A percentile compares a stretch with the other conserved stretches of the same genome.
Conservation (phyloP, 2,329 filamentous ascomycete genomes). For the Cylindrodendrum hubeiense region DNA sequence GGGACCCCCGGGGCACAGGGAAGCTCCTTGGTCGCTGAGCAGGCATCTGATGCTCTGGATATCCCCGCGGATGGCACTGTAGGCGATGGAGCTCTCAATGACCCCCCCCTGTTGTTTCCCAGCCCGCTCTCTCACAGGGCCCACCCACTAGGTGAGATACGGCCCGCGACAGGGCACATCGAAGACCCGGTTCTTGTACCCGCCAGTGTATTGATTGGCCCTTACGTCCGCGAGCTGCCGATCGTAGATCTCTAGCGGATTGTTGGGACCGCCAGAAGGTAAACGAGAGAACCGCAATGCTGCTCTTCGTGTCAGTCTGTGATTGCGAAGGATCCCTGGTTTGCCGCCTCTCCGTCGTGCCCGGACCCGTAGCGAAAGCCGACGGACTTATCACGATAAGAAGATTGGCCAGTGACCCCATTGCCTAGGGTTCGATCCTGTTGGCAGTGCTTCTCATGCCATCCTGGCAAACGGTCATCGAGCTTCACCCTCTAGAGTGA, state of each 20-base stretch:
- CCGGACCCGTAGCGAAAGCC: neutral
- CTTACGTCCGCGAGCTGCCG: constrained; percentile 18
- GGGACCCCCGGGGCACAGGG: constrained; percentile 15
- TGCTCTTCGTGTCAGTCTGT: neutral
- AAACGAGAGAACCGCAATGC: constrained; percentile 4
- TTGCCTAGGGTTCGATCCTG: neutral
- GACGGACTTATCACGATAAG: neutral
- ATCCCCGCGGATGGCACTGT: constrained; percentile 12
- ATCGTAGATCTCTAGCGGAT: constrained; percentile 30
- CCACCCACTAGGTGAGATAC: constrained; percentile 28
- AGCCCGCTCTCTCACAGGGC: constrained; percentile 13
- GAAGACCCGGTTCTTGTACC: constrained; percentile 25
- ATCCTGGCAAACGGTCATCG: constrained; percentile 6
- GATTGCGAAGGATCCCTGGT: neutral
- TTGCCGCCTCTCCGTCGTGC: neutral
- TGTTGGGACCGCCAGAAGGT: constrained; percentile 18
- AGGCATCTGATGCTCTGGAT: constrained; percentile 14
- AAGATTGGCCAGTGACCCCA: neutral
- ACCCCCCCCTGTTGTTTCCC: constrained; percentile 13
- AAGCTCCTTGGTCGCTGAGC: constrained; percentile 21
- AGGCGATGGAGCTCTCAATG: constrained; percentile 14
- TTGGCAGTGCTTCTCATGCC: constrained; percentile 13
- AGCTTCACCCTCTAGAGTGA: constrained; percentile 23
- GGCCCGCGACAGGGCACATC: constrained; percentile 20
- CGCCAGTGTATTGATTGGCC: constrained; percentile 12